Conservation (phyloP, 352 stramenopile genomes). For the Peronospora farinosa region DNA sequence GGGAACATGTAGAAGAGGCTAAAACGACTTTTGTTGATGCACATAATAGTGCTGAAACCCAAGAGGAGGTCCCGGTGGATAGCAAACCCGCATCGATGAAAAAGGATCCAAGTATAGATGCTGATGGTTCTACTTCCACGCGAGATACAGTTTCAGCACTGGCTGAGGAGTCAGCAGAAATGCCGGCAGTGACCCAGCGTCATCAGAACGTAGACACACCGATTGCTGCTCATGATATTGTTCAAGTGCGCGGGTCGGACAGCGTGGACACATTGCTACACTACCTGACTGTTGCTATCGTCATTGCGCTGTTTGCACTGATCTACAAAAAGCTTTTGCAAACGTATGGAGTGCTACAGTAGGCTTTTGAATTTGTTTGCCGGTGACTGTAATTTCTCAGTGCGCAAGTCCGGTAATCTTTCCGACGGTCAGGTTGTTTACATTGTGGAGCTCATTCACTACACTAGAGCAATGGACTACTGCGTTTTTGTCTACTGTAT, state of each 20-base stretch:
- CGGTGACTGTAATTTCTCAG: neutral
- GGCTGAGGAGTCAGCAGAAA: constrained; percentile 2
- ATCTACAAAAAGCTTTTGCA: constrained; percentile 82
- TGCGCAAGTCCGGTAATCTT: neutral
- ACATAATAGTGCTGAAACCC: neutral
- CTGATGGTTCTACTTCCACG: neutral
- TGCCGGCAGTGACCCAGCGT: constrained; percentile 6
- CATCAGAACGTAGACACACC: constrained; percentile 11
- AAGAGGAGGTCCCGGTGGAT: constrained; percentile 7
- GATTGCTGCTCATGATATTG: constrained; percentile 9
- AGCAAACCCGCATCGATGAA: constrained; percentile 2
- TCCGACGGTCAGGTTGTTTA: constrained; percentile 4
- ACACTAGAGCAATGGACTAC: constrained; percentile 2
- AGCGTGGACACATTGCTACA: constrained; percentile 60
- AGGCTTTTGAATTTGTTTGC: neutral
- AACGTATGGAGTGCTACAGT: constrained; percentile 35
- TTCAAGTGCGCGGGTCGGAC: constrained; percentile 32
- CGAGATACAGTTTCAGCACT: constrained; percentile 4
- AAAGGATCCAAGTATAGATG: constrained; percentile 1
- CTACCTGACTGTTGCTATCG: constrained; percentile 57
- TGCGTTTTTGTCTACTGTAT: constrained; percentile 9
- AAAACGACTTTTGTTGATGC: neutral
- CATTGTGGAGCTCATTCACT: constrained; percentile 11
- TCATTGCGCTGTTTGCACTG: constrained; percentile 62
- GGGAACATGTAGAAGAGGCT: neutral